Percentiles rank a stretch among this genome's conserved stretches.
Conservation (phyloP, 495 filamentous ascomycete species). For the Astrothelium subdiscretum region DNA sequence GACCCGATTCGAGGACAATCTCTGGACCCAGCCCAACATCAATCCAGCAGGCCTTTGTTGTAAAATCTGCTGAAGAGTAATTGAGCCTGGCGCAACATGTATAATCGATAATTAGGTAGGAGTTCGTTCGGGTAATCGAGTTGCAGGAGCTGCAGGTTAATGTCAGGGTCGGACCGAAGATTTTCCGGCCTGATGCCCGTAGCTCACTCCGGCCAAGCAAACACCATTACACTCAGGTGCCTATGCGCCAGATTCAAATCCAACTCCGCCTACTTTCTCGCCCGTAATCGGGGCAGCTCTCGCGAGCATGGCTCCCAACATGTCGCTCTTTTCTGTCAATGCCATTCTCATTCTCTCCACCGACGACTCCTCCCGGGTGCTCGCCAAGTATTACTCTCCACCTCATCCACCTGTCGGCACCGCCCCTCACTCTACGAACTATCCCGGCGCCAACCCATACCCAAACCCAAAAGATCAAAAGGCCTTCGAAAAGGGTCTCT, state of each 20-base stretch:
- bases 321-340: conserved; percentile 86
- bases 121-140: too few species aligned
- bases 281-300: too few species aligned
- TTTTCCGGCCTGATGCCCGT: background rate
- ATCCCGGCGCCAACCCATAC: conserved; percentile 66
- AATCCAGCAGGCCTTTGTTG: background rate
- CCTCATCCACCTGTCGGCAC: conserved; percentile 59
- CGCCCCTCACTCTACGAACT: conserved; percentile 33
- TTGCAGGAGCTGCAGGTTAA: too few species aligned
- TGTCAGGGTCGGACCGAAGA: background rate
- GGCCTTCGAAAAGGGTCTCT: conserved; percentile 86
- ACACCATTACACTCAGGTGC: too few species aligned
- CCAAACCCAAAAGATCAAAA: conserved; percentile 85
- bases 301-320: conserved; percentile 39
- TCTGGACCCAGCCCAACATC: too few species aligned
- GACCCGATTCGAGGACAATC: background rate
- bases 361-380: conserved; percentile 80
- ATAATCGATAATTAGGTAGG: too few species aligned
- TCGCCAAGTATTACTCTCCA: conserved; percentile 88
- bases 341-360: conserved; percentile 83
- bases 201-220: too few species aligned
- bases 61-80: too few species aligned
- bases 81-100: background rate
- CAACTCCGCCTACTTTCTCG: too few species aligned
- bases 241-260: too few species aligned